These are phyloP conservation scores for Yarrowia galli DNA, from an alignment of 1,139 yeast species.

Conservation along the genomic window DNA sequence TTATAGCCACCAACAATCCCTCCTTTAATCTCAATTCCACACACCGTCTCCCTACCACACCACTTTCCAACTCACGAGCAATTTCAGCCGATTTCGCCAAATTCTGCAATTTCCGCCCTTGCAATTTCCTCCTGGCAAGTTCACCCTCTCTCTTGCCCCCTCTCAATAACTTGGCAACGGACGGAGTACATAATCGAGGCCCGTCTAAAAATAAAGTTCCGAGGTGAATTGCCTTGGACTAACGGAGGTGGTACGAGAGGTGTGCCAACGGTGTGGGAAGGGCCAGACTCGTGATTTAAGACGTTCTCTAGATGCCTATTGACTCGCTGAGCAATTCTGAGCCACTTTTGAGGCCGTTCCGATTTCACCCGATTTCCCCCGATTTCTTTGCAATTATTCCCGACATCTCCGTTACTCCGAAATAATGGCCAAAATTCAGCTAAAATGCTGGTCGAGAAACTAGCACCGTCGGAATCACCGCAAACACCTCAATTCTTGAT, in stretches of 20 bases:
- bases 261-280: too few relatives aligned
- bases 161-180: constrained; percentile 12
- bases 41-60: too few relatives aligned
- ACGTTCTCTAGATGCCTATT: not conserved
- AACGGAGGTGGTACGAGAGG: not conserved
- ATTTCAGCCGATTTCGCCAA: too few relatives aligned
- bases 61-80: too few relatives aligned
- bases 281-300: too few relatives aligned
- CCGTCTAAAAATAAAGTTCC: not conserved
- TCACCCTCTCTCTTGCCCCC: constrained; percentile 3
- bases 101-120: not conserved
- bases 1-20: too few relatives aligned
- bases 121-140: not conserved
- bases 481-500: too few relatives aligned
- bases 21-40: too few relatives aligned
- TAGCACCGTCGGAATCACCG: too few relatives aligned
- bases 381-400: not conserved
- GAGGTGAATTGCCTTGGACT: constrained; percentile 5
- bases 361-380: not conserved
- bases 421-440: not conserved
- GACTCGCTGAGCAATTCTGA: not conserved
- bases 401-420: not conserved
- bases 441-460: not conserved
- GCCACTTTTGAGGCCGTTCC: not conserved
- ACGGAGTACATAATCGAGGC: constrained; percentile 13